A percentile compares a stretch with the other conserved stretches of the same genome.
Evolutionary conservation across 1,284 basidiomycete species (phyloP).

Genomic region (Marasmius fiardii): DNA sequence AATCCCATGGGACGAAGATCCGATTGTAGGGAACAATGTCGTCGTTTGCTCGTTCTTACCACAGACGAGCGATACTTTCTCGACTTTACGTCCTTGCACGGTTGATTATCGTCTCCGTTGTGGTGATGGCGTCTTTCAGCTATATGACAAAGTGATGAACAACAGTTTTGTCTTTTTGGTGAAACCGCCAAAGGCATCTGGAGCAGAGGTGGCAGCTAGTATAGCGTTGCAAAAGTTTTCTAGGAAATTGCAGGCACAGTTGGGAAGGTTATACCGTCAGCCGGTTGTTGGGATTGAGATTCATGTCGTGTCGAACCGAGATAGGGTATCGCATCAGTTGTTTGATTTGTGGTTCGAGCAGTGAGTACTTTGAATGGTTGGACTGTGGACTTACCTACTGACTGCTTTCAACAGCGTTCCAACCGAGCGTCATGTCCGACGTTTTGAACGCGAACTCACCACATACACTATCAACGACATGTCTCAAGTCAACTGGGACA

Average conservation of each 20-base stretch:
- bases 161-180: constrained; percentile 60
- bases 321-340: constrained; percentile 57
- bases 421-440: constrained; percentile 49
- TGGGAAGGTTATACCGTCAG: constrained; percentile 49
- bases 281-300: constrained; percentile 54
- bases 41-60: constrained; percentile 63
- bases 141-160: constrained; percentile 48
- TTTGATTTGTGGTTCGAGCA: constrained; percentile 67
- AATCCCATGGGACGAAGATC: constrained; percentile 62
- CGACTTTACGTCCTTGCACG: constrained; percentile 48
- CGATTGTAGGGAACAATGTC: constrained; percentile 52
- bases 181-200: constrained; percentile 41
- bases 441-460: constrained; percentile 43
- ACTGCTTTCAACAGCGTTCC: constrained; percentile 51
- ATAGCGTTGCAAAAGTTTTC: constrained; percentile 64
- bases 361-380: constrained; percentile 33
- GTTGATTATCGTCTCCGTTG: constrained; percentile 53
- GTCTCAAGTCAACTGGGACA: constrained; percentile 42
- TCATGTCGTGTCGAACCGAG: constrained; percentile 65
- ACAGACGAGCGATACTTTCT: constrained; percentile 40
- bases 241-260: constrained; percentile 49
- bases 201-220: constrained; percentile 48
- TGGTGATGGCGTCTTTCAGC: constrained; percentile 48
- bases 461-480: constrained; percentile 42
- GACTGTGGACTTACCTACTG: too few species aligned